phyloP scores from a whole-genome alignment of 1,284 basidiomycete genomes.

The Phenoliferia sp. region DNA sequence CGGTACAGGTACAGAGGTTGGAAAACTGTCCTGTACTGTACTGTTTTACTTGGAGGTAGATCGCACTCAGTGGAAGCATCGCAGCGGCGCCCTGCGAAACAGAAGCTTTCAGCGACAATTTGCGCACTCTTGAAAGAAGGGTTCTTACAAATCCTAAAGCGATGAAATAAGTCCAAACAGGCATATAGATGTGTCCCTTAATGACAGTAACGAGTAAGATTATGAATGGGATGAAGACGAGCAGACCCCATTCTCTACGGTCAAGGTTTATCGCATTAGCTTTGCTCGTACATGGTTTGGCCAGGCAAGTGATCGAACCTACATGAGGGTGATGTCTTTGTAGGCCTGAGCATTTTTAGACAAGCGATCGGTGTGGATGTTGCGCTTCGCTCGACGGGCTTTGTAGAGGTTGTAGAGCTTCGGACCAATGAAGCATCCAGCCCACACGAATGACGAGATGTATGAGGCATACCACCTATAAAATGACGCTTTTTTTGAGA shows the following conservation, averaged over 20 bases:
- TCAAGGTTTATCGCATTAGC: not conserved
- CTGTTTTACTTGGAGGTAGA: no score
- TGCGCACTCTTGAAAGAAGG: not conserved
- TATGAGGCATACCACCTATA: not conserved
- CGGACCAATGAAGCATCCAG: not conserved
- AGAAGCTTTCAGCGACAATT: not conserved
- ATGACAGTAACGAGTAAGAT: not conserved
- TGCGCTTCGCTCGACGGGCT: not conserved
- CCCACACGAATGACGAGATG: not conserved
- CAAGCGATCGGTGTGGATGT: not conserved
- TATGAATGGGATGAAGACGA: not conserved
- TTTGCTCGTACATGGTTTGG: no score
- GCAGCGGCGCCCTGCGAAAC: not conserved
- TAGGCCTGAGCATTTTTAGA: not conserved
- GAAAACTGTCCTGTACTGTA: no score
- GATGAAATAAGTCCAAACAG: not conserved
- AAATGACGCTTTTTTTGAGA: not conserved
- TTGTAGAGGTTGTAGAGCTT: not conserved
- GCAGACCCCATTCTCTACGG: not conserved
- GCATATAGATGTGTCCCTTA: not conserved
- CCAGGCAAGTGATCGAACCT: no score
- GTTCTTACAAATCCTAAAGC: not conserved
- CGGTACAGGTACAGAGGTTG: no score
- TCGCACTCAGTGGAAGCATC: not conserved
- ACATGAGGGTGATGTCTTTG: not conserved